Percentiles rank a stretch among this genome's conserved stretches.
Evolutionary conservation across 2,329 filamentous ascomycete genomes (phyloP).

Genomic region (Pseudogymnoascus sp.): DNA sequence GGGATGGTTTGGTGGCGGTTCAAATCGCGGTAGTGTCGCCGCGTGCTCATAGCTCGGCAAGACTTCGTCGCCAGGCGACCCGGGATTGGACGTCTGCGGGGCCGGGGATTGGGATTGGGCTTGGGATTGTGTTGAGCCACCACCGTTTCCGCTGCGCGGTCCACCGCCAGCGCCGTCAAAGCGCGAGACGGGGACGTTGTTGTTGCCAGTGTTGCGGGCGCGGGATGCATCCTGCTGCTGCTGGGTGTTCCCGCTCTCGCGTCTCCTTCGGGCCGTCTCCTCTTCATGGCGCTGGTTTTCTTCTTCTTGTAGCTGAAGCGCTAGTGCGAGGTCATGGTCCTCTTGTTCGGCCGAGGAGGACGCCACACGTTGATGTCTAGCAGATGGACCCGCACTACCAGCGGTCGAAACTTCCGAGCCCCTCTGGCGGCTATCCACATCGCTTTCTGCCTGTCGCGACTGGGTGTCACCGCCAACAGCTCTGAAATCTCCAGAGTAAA

Average conservation of each 20-base stretch:
- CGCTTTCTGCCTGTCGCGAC: not conserved
- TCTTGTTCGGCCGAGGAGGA: constrained; percentile 52
- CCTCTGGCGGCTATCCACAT: constrained; percentile 32
- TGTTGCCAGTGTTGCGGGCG: constrained; percentile 13
- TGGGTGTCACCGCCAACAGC: constrained; percentile 57
- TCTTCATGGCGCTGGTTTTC: constrained; percentile 71
- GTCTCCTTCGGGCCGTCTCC: constrained; percentile 52
- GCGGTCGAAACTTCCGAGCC: not conserved
- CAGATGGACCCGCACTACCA: not conserved
- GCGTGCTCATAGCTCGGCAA: constrained; percentile 62
- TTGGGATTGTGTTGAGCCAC: constrained; percentile 20
- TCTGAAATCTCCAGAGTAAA: constrained; percentile 85
- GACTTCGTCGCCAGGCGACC: constrained; percentile 39
- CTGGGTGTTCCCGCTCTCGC: constrained; percentile 63
- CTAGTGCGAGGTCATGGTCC: constrained; percentile 77
- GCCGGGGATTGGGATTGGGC: constrained; percentile 26
- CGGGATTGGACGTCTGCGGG: not conserved
- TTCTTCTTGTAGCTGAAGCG: constrained; percentile 88
- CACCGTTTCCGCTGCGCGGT: constrained; percentile 13
- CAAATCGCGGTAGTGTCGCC: constrained; percentile 47
- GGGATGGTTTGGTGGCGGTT: constrained; percentile 41
- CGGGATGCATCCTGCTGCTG: constrained; percentile 48
- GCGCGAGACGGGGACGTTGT: constrained; percentile 25
- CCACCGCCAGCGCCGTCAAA: constrained; percentile 21
- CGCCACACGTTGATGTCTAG: constrained; percentile 1